Evolutionary conservation across 208 protist species (phyloP).

Genomic region (Acanthamoeba castellanii): DNA sequence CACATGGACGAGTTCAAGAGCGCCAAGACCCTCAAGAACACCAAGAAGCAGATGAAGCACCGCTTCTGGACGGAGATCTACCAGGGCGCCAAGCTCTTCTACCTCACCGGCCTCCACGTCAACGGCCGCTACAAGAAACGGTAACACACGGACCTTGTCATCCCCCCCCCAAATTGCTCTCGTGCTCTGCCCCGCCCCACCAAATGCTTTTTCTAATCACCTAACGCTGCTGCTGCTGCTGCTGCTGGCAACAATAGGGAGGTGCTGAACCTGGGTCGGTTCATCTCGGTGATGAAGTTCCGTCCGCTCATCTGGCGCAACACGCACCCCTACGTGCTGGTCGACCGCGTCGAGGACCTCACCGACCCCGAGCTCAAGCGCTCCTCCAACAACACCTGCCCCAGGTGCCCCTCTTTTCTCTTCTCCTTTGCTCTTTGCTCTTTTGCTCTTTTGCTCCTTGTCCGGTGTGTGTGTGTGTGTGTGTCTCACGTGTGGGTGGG

Average conservation of each 20-base stretch:
- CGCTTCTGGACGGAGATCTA: slow-evolving; percentile 95
- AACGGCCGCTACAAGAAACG: slow-evolving; percentile 80
- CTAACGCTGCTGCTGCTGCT: too few relatives aligned
- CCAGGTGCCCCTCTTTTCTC: not conserved
- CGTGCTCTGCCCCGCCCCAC: too few relatives aligned
- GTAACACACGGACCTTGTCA: too few relatives aligned
- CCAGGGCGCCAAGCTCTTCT: slow-evolving; percentile 98
- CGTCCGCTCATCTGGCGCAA: slow-evolving; percentile 97
- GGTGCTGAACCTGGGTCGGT: slow-evolving; percentile 96
- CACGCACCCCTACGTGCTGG: slow-evolving; percentile 96
- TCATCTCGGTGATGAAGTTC: slow-evolving; percentile 98
- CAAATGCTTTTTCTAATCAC: too few relatives aligned
- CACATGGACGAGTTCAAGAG: slow-evolving; percentile 98
- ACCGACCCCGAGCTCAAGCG: slow-evolving; percentile 94
- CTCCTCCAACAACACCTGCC: not conserved
- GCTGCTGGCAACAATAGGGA: too few relatives aligned
- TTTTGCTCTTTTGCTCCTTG: too few relatives aligned
- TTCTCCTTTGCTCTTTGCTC: not conserved
- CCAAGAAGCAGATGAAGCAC: slow-evolving; percentile 98
- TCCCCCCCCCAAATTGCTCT: too few relatives aligned
- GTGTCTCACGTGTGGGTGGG: not conserved
- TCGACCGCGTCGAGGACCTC: slow-evolving; percentile 98
- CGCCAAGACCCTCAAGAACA: slow-evolving; percentile 93
- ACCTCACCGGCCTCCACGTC: slow-evolving; percentile 94
- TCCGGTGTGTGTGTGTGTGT: too few relatives aligned